Evolutionary conservation across 2,329 filamentous ascomycete genomes (phyloP).

Genomic region (Fusarium mangiferae): DNA sequence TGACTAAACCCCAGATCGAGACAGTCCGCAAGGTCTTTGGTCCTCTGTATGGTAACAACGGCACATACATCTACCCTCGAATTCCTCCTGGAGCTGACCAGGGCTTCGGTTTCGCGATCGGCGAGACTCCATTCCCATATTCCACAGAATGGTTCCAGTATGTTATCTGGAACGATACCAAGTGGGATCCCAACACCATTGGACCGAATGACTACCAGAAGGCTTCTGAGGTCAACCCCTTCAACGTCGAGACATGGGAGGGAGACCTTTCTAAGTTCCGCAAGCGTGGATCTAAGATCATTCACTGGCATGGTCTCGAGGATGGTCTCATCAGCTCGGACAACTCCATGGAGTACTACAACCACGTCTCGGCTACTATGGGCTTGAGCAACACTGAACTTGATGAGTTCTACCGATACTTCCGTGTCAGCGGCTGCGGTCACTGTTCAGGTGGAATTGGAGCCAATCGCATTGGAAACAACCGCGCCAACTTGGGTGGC

Average conservation of each 20-base stretch:
- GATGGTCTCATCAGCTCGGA: constrained; percentile 34
- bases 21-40: constrained; percentile 25
- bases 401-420: constrained; percentile 63
- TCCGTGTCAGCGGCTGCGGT: constrained; percentile 59
- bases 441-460: constrained; percentile 61
- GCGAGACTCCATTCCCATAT: constrained; percentile 10
- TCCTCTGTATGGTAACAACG: constrained; percentile 43
- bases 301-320: constrained; percentile 58
- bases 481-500: constrained; percentile 28
- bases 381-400: constrained; percentile 44
- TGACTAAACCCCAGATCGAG: constrained; percentile 18
- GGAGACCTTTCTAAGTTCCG: constrained; percentile 54
- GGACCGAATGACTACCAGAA: constrained; percentile 54
- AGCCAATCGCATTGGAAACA: constrained; percentile 50
- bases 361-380: constrained; percentile 42
- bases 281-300: constrained; percentile 54
- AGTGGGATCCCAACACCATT: constrained; percentile 44
- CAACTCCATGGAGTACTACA: constrained; percentile 43
- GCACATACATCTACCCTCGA: constrained; percentile 39
- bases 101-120: constrained; percentile 40
- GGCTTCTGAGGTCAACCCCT: constrained; percentile 33
- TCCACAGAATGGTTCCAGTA: constrained; percentile 49
- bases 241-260: constrained; percentile 46
- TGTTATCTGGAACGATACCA: constrained; percentile 53
- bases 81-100: constrained; percentile 41